Base-by-base conservation (phyloP, 768 basidiomycete species). In the Boletus rubescentipes region DNA sequence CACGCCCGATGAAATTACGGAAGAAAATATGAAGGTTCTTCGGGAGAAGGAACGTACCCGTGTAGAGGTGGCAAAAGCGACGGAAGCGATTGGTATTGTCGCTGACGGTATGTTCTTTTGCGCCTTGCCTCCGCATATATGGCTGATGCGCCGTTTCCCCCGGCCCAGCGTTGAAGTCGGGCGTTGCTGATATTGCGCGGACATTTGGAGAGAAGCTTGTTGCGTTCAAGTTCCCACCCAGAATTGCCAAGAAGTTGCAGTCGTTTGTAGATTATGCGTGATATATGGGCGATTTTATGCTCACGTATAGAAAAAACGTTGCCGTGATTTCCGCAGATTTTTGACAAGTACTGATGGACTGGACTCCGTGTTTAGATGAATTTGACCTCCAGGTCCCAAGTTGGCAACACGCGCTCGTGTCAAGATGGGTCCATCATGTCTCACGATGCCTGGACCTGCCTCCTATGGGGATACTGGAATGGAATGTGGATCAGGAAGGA, bases 161-260 rank as follows among this genome's bases (percentile, higher is more conserved):
- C 18, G 12, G n/a, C 11, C 7, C 21, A 59, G 89, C 81, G 6
- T 61, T 91, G 61, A 87, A 84, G 64, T 81, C 83, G 45, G 85
- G 85, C 3, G 67, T 92, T 11, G 80, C 79, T 32, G 76, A 82
- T 35, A 83, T 93, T 46, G 79, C 82, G 43, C 75, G 81, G 62
- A 90, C 86, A 46, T 93, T 92, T 68, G 87, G 87, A 6, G 80
- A 84, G 59, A 87, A 84, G 64, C 72, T 93, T 40, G 67, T 77
- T 2, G 90, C 88, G 12, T 92, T 90, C 77, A 89, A 80, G 67
- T 89, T 91, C 61, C 84, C 91, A 4, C 82, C 86, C n/a, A 72
- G 76, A 54, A 82, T 74, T 12, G 88, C 86, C 10, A 75, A 69
- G 57, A 86, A 85, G 71, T 64, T 93, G 51, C 89, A 91, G 69